phyloP scores from a whole-genome alignment of 768 basidiomycete species.

The Pisolithus orientalis region DNA sequence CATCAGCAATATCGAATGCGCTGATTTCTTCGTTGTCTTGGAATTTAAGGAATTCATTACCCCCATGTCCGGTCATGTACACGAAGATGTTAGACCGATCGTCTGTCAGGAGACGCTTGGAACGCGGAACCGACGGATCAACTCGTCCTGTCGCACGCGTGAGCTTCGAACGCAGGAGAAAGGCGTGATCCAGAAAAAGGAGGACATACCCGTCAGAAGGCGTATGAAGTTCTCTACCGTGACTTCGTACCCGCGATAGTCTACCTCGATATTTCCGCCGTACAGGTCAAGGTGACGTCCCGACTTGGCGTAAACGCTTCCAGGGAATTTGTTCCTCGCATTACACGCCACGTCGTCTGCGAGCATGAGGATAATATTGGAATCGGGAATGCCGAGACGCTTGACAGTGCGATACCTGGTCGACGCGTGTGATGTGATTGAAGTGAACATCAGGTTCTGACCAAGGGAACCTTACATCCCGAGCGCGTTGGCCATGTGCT shows the following conservation, averaged over 20 bases:
- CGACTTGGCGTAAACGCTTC: slow-evolving; percentile 85
- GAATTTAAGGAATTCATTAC: slow-evolving; percentile 97
- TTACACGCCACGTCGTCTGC: slow-evolving; percentile 97
- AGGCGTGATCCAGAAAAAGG: background rate
- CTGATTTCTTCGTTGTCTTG: slow-evolving; percentile 98
- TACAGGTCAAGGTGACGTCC: slow-evolving; percentile 83
- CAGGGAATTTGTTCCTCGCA: slow-evolving; percentile 85
- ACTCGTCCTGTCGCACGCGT: slow-evolving; percentile 59
- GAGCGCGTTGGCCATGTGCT: slow-evolving; percentile 99
- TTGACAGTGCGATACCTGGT: slow-evolving; percentile 96
- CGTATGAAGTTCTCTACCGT: slow-evolving; percentile 95
- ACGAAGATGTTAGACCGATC: slow-evolving; percentile 90
- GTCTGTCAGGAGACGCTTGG: slow-evolving; percentile 88
- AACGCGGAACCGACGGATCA: slow-evolving; percentile 78
- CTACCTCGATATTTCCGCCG: slow-evolving; percentile 95
- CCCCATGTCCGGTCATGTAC: slow-evolving; percentile 98
- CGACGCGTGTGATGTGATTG: slow-evolving; percentile 1
- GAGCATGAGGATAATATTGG: slow-evolving; percentile 98
- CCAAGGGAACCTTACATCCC: slow-evolving; percentile 67
- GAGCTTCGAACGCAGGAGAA: background rate
- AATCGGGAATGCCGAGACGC: slow-evolving; percentile 95
- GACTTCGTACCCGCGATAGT: slow-evolving; percentile 97
- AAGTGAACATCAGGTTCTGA: background rate
- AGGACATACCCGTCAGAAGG: slow-evolving; percentile 73
- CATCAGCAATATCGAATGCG: slow-evolving; percentile 95